Conservation (phyloP, 1,284 basidiomycete genomes). For the Meira nashicola region DNA sequence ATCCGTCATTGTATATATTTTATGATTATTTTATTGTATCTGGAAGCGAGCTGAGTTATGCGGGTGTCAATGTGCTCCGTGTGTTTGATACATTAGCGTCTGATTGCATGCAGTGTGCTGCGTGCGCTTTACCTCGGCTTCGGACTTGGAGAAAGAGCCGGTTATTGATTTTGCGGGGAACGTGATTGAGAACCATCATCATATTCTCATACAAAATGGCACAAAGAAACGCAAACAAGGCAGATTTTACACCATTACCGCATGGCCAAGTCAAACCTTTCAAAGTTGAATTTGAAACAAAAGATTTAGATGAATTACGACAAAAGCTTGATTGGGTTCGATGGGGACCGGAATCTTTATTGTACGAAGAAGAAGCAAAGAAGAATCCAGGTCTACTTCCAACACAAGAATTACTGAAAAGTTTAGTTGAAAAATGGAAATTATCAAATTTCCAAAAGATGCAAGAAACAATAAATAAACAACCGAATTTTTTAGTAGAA, state of each 20-base stretch:
- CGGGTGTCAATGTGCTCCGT: too few species aligned
- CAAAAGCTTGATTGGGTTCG: slow-evolving; percentile 28
- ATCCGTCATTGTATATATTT: too few species aligned
- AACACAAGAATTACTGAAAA: slow-evolving; percentile 12
- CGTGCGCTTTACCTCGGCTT: too few species aligned
- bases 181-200: too few species aligned
- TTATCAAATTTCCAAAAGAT: slow-evolving; percentile 17
- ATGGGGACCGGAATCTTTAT: slow-evolving; percentile 19
- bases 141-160: too few species aligned
- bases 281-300: slow-evolving; percentile 20
- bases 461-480: slow-evolving; percentile 6
- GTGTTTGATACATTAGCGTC: too few species aligned
- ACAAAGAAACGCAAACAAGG: too few species aligned
- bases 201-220: too few species aligned
- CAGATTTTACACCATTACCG: background rate
- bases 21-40: too few species aligned
- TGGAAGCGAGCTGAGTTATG: too few species aligned
- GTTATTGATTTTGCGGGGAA: too few species aligned
- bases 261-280: slow-evolving; percentile 4
- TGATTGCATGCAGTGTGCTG: too few species aligned
- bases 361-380: slow-evolving; percentile 23
- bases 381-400: slow-evolving; percentile 19
- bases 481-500: slow-evolving; percentile 24
- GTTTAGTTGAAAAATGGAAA: slow-evolving; percentile 14
- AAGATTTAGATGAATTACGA: slow-evolving; percentile 27